A percentile compares a stretch with the other conserved stretches of the same genome.
Conservation (phyloP, 768 basidiomycete genomes). For the Collybia nuda region DNA sequence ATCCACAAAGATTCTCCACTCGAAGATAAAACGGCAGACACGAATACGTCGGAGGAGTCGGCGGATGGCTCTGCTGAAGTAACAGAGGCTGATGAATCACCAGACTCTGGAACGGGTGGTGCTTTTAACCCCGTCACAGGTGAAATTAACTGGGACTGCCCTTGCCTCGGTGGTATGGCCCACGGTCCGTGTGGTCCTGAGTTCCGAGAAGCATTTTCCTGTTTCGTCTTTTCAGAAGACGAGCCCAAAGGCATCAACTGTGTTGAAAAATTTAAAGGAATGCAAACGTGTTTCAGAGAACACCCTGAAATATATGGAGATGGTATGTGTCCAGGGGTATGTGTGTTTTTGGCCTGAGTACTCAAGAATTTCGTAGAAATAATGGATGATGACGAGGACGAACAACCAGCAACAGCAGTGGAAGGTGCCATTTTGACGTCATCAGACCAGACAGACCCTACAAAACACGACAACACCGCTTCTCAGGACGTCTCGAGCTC, state of each 20-base stretch:
- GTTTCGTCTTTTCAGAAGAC: conserved; percentile 90
- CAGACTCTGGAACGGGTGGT: conserved; percentile 26
- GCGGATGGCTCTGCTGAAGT: not conserved
- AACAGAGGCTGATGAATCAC: conserved; percentile 6
- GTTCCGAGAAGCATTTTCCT: conserved; percentile 95
- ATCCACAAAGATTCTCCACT: not conserved
- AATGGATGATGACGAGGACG: conserved; percentile 67
- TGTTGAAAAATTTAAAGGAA: conserved; percentile 94
- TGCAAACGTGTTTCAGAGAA: conserved; percentile 97
- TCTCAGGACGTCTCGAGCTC: not conserved
- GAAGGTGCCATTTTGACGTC: conserved; percentile 10
- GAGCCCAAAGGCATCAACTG: conserved; percentile 99
- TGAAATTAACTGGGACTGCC: conserved; percentile 99
- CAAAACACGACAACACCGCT: not conserved
- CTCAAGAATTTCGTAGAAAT: conserved; percentile 45
- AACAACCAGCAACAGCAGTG: conserved; percentile 18
- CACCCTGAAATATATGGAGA: conserved; percentile 96
- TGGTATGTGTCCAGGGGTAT: conserved; percentile 59
- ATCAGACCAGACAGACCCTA: conserved; percentile 1
- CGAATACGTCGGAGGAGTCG: not conserved
- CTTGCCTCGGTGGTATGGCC: conserved; percentile 98
- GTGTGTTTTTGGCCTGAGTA: conserved; percentile 4
- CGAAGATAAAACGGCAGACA: not conserved
- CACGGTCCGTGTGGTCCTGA: conserved; percentile 92
- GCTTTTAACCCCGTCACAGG: conserved; percentile 97